Evolutionary conservation across 1,284 basidiomycete genomes (phyloP), one percentile per base, ranked within the genome.

Genomic region (Marasmius sp.): DNA sequence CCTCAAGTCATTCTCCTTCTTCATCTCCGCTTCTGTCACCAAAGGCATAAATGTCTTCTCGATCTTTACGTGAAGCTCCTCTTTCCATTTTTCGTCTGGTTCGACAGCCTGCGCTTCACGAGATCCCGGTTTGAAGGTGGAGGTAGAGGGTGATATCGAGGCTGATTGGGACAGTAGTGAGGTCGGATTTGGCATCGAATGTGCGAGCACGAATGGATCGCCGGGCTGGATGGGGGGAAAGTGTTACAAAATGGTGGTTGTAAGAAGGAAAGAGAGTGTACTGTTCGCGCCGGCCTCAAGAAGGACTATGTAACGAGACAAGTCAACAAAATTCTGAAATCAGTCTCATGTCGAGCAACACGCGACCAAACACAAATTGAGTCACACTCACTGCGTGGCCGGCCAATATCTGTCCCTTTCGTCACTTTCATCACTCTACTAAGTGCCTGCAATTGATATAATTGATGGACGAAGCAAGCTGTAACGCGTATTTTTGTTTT

Each of bases 31-130:
- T 18, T 63, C 62, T 22, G 50, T 8, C 18, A 60, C 43, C 55
- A 63, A 54, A 27, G 54, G 22, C 27, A 18, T 20, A 20, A 63
- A 20, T 14, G 50, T 60, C 12, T 39, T 43, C 50, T 58, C 37
- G 20, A 63, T 63, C 37, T 58, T 37, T 50, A 39, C 50, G 22
- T 57, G 57, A 10, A 63, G 56, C 39, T 58, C 45, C n/a, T 48
- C 34, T 38, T 60, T 63, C 62, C 62, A 63, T 63, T 60, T 38
- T 8, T 52, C 59, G 38, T 63, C 62, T 37, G 59, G 59, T 51
- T 63, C 62, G 43, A 58, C 18, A 58, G 47, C n/a, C 6, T 58
- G 50, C 22, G 45, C 55, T 39, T 58, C 57, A 58, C 50, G 62
- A 49, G 54, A 45, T 41, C 41, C 55, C 37, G 39, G 34, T 49